A percentile compares a stretch with the other conserved stretches of the same genome.
Evolutionary conservation across 139 green algal genomes (phyloP).

Genomic region (Gonium pectorale): DNA sequence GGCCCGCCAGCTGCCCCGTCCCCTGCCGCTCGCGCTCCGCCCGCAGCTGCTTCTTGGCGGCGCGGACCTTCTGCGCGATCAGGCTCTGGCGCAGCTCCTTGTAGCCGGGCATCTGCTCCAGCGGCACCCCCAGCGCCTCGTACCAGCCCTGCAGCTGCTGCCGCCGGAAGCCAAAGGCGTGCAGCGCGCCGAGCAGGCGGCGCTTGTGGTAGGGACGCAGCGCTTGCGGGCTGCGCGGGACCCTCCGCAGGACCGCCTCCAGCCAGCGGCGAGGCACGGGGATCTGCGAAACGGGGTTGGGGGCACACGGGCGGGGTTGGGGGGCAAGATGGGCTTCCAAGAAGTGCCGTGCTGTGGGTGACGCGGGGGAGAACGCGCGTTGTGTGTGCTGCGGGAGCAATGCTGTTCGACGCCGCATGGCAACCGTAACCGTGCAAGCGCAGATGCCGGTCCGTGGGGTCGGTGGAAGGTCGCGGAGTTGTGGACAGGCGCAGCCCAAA

Average conservation of each 20-base stretch:
- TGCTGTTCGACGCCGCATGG: no score
- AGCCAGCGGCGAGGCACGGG: conserved; percentile 17
- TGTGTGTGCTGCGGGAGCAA: no score
- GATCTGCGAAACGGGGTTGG: conserved; percentile 7
- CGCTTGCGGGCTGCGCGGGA: not conserved
- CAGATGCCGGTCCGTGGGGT: no score
- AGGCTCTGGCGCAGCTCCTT: not conserved
- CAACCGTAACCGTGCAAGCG: no score
- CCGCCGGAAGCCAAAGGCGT: not conserved
- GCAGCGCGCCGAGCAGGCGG: conserved; percentile 19
- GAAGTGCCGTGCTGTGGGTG: no score
- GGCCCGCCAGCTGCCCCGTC: not conserved
- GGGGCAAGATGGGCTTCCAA: no score
- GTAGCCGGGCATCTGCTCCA: conserved; percentile 33
- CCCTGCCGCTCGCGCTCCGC: not conserved
- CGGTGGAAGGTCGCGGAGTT: no score
- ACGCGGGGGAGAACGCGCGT: no score
- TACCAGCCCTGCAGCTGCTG: conserved; percentile 7
- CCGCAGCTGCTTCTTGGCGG: not conserved
- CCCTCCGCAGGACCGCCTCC: not conserved
- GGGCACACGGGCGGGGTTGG: not conserved
- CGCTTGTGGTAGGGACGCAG: conserved; percentile 41
- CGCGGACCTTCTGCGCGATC: not conserved
- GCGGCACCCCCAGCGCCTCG: not conserved
- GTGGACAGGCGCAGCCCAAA: no score